A percentile compares a stretch with the other conserved stretches of the same genome.
These are phyloP conservation scores for Blastobotrys peoriensis DNA, from an alignment of 805 yeast species.

Conservation along the genomic window DNA sequence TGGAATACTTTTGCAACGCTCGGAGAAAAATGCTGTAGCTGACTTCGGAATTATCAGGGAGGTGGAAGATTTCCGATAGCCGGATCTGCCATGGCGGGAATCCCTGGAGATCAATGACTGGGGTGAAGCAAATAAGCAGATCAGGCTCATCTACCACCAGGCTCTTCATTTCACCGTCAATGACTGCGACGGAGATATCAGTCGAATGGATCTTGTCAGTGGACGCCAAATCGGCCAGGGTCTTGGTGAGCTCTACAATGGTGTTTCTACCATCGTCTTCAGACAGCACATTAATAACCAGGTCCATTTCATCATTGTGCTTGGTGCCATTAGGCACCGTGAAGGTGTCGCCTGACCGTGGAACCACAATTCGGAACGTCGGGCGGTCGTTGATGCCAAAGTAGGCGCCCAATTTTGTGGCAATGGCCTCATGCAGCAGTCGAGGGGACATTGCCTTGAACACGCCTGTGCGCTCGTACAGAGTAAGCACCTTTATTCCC, in stretches of 20 bases:
- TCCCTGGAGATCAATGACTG: conserved; percentile 83
- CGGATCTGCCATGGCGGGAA: conserved; percentile 98
- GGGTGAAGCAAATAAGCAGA: conserved; percentile 74
- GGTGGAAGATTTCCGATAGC: conserved; percentile 85
- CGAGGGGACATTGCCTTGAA: conserved; percentile 37
- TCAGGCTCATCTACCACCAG: conserved; percentile 93
- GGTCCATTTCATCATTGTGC: conserved; percentile 18
- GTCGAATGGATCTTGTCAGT: conserved; percentile 52
- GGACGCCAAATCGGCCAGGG: conserved; percentile 70
- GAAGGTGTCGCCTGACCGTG: conserved; percentile 40
- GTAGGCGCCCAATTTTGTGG: conserved; percentile 56
- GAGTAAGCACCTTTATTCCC: conserved; percentile 65
- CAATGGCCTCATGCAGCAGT: conserved; percentile 48
- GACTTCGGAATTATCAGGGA: conserved; percentile 73
- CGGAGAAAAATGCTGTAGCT: conserved; percentile 72
- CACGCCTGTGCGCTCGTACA: conserved; percentile 76
- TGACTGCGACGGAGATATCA: conserved; percentile 68
- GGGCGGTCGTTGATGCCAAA: conserved; percentile 71
- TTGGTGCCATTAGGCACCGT: conserved; percentile 18
- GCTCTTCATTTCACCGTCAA: conserved; percentile 50
- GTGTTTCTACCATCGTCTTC: conserved; percentile 84
- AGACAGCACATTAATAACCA: conserved; percentile 63
- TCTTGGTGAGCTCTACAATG: conserved; percentile 78
- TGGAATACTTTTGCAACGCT: conserved; percentile 46
- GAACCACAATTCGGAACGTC: conserved; percentile 53